Evolutionary conservation across 1,139 yeast species (phyloP).

Genomic region (Saccharomyces hybrid): DNA sequence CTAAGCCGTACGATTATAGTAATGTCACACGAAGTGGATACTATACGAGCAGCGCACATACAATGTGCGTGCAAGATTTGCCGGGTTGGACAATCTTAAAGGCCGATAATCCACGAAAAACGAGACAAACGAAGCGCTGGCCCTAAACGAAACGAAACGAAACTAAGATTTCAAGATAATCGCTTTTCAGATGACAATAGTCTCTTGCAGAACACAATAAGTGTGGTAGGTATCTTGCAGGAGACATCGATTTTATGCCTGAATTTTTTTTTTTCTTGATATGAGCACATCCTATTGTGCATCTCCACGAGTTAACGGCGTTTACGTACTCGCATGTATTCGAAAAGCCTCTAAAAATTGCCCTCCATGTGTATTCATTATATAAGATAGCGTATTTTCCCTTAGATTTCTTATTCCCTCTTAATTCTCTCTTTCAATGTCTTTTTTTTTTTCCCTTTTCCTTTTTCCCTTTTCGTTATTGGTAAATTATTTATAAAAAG

Average conservation of each 20-base stretch:
- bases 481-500: background rate
- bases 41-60: background rate
- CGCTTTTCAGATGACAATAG: background rate
- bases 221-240: background rate
- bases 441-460: background rate
- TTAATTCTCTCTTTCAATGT: background rate
- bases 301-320: background rate
- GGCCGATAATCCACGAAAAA: constrained; percentile 1
- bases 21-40: background rate
- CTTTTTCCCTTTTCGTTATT: background rate
- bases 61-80: background rate
- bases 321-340: background rate
- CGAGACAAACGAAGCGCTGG: background rate
- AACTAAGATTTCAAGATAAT: background rate
- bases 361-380: background rate
- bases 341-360: background rate
- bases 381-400: background rate
- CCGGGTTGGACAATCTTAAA: background rate
- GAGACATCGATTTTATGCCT: background rate
- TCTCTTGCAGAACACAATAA: constrained; percentile 1
- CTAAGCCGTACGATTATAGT: background rate
- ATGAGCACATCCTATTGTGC: background rate
- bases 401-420: background rate
- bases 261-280: background rate
- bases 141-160: background rate